Evolutionary conservation across 148 eudicot species (phyloP), one percentile per base, ranked within the genome.

Genomic region (Vaccinium myrtillus): DNA sequence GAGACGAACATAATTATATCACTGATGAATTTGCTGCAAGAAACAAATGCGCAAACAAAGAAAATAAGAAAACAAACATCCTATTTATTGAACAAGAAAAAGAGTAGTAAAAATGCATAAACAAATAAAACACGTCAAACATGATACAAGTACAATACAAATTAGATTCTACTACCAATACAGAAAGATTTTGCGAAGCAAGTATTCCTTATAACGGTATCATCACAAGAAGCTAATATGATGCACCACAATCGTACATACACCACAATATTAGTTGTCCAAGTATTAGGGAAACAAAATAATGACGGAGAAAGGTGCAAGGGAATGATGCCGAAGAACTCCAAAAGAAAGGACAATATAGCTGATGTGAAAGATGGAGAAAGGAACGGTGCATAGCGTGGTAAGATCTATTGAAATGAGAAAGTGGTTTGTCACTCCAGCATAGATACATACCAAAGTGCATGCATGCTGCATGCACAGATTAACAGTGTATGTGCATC

Each of bases 21-120:
- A 87, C 99, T 96, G 85, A 96, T 93, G 85, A 93, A 93, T 77
- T 91, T 91, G 90, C 99, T 96, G 95, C 92, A 91, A 79, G 78
- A 27, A 71, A 36, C 30, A 83, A 32, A 70, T 3, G 6, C 10
- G 30, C 82, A 80, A 51, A 77, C 48, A 80, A 80, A 56, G 32
- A 23, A n/a, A 55, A 25, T 32, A 19, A 49, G 61, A 48, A 23
- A 67, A 54, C 30, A 19, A 23, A 6, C 32, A 54, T 58, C 81
- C 39, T 54, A 5, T 53, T 21, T 13, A 36, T 51, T 63, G 54
- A 8, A 53, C 39, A 14, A 27, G 30, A 78, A 78, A 3, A 27
- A 78, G 21, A 78, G 25, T 13, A 25, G 36, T 30, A 21, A 25
- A 53, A 23, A 78, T 53, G 81, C 63, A 78, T 30, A n/a, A n/a